Base-by-base conservation (phyloP, 1,284 basidiomycete species). In the Leccinum pachyderme region DNA sequence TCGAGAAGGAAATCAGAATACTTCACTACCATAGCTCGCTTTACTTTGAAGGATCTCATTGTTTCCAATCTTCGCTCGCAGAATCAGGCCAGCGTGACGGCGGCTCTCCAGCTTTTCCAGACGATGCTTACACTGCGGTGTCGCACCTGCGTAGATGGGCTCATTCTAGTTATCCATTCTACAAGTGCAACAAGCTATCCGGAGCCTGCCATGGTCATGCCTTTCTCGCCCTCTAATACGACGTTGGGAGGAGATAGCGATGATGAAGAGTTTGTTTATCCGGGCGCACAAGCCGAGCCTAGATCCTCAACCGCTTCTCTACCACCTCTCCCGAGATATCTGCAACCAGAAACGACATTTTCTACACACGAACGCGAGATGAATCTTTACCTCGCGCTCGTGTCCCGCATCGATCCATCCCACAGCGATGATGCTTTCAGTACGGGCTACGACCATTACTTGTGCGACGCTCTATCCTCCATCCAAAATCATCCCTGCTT, bases 41-140 rank as follows among this genome's bases (percentile, higher is more conserved):
- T 94, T 74, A 95, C 91, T 2, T 77, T 97, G 22, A 94, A 93
- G 66, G 94, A 97, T 64, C 79, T 97, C 27, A 73, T 97, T 5
- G 67, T 92, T 47, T 82, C 91, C 48, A 94, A 93, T 64, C 73
- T 96, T 25, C 78, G 81, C 12, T 93, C 91, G 2, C 73, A 74
- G 44, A 83, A 81, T 8, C 80, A 84, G 53, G 71, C 83, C 0
- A 83, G 91, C 0, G 78, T 80, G 0, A 85, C 87, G 0, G 84
- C 92, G 7, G 89, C 92, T 2, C 73, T 96, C 39, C 89, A 92
- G 60, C 78, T 97, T 8, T 73, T 95, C 22, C 84, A 87, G 59
- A 86, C 89, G 1, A 77, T 96, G 65, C 75, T 95, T 5, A 68
- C 80, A 35, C 78, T 82, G 47, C 89, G 92, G 68, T 88, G 91